Conservation (phyloP, 2,329 filamentous ascomycete genomes). For the Bipolaris oryzae region DNA sequence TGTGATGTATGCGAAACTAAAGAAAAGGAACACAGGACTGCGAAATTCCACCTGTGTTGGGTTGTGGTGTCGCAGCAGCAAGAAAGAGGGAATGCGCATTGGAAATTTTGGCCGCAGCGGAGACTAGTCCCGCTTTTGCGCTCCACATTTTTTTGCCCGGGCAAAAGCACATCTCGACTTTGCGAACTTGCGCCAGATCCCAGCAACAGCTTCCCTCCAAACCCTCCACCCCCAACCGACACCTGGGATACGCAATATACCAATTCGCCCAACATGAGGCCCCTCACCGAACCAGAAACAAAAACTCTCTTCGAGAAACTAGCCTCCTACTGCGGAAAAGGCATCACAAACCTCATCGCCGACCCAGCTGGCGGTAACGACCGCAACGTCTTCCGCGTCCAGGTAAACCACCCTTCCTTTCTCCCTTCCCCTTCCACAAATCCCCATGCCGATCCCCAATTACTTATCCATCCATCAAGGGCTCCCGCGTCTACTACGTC, state of each 20-base stretch:
- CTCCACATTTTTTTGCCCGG: slow-evolving; percentile 20
- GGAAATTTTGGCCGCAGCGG: slow-evolving; percentile 34
- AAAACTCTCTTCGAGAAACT: slow-evolving; percentile 89
- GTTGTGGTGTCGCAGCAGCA: slow-evolving; percentile 1
- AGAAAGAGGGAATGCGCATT: slow-evolving; percentile 9
- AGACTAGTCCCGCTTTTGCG: slow-evolving; percentile 19
- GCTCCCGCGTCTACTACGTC: slow-evolving; percentile 88
- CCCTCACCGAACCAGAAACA: slow-evolving; percentile 79
- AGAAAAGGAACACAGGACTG: background rate
- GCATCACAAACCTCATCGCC: slow-evolving; percentile 74
- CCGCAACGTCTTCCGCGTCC: slow-evolving; percentile 56
- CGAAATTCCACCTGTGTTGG: background rate
- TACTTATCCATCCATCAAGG: slow-evolving; percentile 61
- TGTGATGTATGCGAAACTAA: background rate
- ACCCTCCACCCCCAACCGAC: background rate
- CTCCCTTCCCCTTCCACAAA: background rate
- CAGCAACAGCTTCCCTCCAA: slow-evolving; percentile 6
- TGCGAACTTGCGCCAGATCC: slow-evolving; percentile 20
- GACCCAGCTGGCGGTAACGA: slow-evolving; percentile 40
- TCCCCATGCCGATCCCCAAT: background rate
- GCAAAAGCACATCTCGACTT: slow-evolving; percentile 14
- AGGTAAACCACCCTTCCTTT: slow-evolving; percentile 49
- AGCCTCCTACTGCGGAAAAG: slow-evolving; percentile 88
- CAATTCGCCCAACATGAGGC: slow-evolving; percentile 65
- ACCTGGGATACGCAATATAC: background rate